Evolutionary conservation across 108 stramenopile genomes (phyloP), one percentile per base, ranked within the genome.

Genomic region (Cyclostephanos invisitatus): DNA sequence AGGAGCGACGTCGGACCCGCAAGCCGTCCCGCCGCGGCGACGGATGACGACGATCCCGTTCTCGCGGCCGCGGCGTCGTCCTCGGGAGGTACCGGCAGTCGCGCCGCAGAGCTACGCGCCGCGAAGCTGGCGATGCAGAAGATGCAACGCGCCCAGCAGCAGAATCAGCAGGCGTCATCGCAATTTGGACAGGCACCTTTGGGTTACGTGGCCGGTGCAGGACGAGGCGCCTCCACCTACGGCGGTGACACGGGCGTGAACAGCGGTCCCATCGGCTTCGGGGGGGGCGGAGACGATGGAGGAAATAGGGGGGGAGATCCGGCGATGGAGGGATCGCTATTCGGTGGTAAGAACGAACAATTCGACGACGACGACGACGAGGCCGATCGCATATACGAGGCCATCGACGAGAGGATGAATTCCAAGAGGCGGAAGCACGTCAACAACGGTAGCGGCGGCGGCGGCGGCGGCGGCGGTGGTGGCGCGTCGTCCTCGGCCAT

Each of bases 331-430:
- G 54, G 56, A 2, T 73, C 78, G 20, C 36, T 80, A 4, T 80
- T 80, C 40, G 50, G 58, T 11, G 75, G 77, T 28, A 74, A 64
- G 62, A 69, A 81, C 21, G 82, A 84, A 35, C 93, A 86, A 21
- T 97, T 95, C 69, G 97, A 97, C 48, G 84, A 94, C 15, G 98
- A 97, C 32, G 98, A 98, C 80, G 89, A 84, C 60, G 97, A 98
- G 85, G 98, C 99, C 24, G 99, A 99, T 75, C 58, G 73, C 53
- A 91, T 98, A 25, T 99, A 98, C 78, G 92, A 86, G 22, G 91
- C 95, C 7, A 94, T 99, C 72, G 98, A 99, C 73, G 97, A 97
- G 84, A 85, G 91, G 62, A 90, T 99, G 94, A 83, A 83, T 48
- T 80, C 86, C 53, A 89, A 86, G 49, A 81, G 95, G 63, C 74